Base-by-base conservation (phyloP, 306 rosid genomes). In the Dryas octopetala region DNA sequence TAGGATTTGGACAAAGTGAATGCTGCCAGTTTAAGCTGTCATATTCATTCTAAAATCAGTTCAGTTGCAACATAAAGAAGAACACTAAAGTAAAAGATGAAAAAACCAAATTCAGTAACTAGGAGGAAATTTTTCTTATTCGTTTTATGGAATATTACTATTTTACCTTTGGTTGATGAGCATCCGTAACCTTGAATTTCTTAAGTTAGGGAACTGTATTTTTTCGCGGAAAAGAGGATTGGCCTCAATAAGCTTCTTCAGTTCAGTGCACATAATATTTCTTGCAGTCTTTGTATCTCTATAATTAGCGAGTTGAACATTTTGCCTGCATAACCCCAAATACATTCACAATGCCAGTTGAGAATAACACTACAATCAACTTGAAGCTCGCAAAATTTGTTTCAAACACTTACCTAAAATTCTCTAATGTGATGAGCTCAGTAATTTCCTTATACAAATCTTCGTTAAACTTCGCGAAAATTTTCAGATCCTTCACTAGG, bases 1-100 rank as follows among this genome's bases (percentile, higher is more conserved):
- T 85, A 3, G 96, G 97, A 54, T 83, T 86, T 81, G 81, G 81
- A 80, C 98, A 95, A 66, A 90, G 97, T 49, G 90, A 91, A 72
- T 95, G 98, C 87, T 94, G 98, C 98, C 98, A 91, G 84, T 91
- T 94, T 84, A 94, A 84, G 91, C 98, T 94, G 91, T 57, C 86
- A 86, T 79, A 71, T 44, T 4, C 9, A 71, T 71, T 70, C 55
- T 74, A 69, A 65, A 78, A 49, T 64, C 78, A 87, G 74, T 73
- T 48, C 32, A 57, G 28, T 44, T 65, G 69, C 23, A 71, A 55
- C 26, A 19, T 44, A 19, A 57, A 71, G 43, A 23, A 7, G 14
- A 57, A 6, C 59, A 49, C 14, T 28, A 26, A 7, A 16, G 57
- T 2, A 45, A 46, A 26, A 23, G 11, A 58, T 44, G 6, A 5